Evolutionary conservation across 2,329 filamentous ascomycete genomes (phyloP).

Genomic region (Zymoseptoria passerinii): DNA sequence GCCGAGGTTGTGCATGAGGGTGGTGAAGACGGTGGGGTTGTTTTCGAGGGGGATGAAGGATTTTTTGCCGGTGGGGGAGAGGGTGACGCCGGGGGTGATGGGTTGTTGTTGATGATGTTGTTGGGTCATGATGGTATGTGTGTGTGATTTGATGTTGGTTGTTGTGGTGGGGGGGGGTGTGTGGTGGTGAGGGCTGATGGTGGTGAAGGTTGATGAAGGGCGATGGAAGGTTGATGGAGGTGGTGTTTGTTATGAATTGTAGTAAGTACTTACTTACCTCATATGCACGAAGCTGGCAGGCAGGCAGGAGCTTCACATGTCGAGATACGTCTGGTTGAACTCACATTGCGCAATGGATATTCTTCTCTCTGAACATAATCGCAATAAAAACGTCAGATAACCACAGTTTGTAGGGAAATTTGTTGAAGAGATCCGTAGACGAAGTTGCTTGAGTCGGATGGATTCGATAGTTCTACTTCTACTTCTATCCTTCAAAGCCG

Average conservation of each 20-base stretch:
- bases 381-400: too few relatives aligned
- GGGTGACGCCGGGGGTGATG: slow-evolving; percentile 19
- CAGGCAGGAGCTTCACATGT: neutral
- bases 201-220: neutral
- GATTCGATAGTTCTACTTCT: too few relatives aligned
- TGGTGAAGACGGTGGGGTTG: slow-evolving; percentile 47
- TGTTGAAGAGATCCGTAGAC: too few relatives aligned
- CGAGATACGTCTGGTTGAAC: too few relatives aligned
- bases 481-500: too few relatives aligned
- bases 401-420: too few relatives aligned
- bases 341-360: too few relatives aligned
- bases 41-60: slow-evolving; percentile 39
- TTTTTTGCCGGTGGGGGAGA: slow-evolving; percentile 23
- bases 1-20: slow-evolving; percentile 43
- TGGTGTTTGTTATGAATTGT: neutral
- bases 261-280: too few relatives aligned
- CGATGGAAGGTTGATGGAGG: neutral
- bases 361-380: too few relatives aligned
- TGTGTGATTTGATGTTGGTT: neutral
- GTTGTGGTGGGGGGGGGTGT: too few relatives aligned
- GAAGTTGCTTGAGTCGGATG: too few relatives aligned
- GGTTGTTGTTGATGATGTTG: slow-evolving; percentile 5
- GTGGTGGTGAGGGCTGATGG: neutral
- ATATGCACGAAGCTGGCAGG: neutral
- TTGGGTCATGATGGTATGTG: neutral